phyloP scores from a whole-genome alignment of 768 basidiomycete species.

The Pulveroboletus sp. region DNA sequence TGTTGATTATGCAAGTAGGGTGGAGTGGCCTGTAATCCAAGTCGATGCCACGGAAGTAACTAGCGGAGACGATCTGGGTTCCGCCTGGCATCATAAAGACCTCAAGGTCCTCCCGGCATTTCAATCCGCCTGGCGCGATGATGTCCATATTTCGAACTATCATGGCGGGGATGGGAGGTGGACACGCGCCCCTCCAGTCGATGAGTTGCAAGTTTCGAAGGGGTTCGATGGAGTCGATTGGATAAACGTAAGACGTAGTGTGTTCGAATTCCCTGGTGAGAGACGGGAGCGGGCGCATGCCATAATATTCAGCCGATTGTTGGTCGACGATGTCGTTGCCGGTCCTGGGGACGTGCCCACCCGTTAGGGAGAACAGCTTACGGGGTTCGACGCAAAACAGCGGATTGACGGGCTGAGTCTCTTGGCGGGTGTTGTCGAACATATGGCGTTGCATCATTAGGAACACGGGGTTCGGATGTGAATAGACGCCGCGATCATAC shows the following conservation, averaged over 20 bases:
- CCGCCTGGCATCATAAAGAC: slow-evolving; percentile 7
- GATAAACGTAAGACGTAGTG: neutral
- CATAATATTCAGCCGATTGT: slow-evolving; percentile 10
- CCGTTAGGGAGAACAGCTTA: slow-evolving; percentile 7
- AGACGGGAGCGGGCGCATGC: neutral
- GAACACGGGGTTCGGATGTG: slow-evolving; percentile 13
- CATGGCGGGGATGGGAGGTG: slow-evolving; percentile 20
- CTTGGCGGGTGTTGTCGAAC: neutral
- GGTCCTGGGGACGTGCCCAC: slow-evolving; percentile 2
- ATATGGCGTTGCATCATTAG: slow-evolving; percentile 8
- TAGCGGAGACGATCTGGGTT: slow-evolving; percentile 13
- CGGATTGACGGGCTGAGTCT: neutral
- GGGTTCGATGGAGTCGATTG: slow-evolving; percentile 6
- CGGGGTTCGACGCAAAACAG: neutral
- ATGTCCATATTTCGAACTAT: slow-evolving; percentile 18
- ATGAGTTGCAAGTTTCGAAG: slow-evolving; percentile 9
- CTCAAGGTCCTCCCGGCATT: neutral
- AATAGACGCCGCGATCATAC: too few species aligned
- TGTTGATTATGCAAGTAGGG: neutral
- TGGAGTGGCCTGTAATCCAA: slow-evolving; percentile 2
- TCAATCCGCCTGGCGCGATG: slow-evolving; percentile 2
- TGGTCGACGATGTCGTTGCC: neutral
- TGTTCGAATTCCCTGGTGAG: neutral
- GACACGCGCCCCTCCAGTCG: slow-evolving; percentile 10
- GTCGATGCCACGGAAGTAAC: slow-evolving; percentile 16